Conservation (phyloP, 2,329 filamentous ascomycete genomes). For the Colletotrichum navitas region DNA sequence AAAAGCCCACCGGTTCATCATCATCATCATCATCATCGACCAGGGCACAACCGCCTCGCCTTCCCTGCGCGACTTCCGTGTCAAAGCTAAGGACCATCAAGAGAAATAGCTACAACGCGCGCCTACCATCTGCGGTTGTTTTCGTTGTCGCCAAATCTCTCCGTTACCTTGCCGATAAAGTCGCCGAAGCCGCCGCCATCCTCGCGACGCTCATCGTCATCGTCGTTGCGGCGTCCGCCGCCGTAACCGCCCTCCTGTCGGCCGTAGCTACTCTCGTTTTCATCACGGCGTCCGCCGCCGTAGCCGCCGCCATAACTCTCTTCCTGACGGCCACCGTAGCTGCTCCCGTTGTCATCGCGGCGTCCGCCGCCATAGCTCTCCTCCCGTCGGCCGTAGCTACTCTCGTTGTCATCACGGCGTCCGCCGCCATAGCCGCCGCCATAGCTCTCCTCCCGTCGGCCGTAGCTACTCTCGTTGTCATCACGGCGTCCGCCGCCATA, state of each 20-base stretch:
- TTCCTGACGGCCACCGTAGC: slow-evolving; percentile 42
- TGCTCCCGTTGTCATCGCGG: slow-evolving; percentile 44
- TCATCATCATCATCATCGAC: slow-evolving; percentile 25
- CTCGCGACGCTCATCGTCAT: slow-evolving; percentile 38
- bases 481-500: slow-evolving; percentile 44
- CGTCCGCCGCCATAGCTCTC: slow-evolving; percentile 31
- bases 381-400: slow-evolving; percentile 43
- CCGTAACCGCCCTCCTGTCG: slow-evolving; percentile 44
- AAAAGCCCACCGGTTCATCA: neutral
- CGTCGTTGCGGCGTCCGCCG: slow-evolving; percentile 41
- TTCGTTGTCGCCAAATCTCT: slow-evolving; percentile 40
- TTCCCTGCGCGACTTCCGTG: neutral
- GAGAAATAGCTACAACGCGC: slow-evolving; percentile 5
- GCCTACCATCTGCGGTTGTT: slow-evolving; percentile 41
- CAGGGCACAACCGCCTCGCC: neutral
- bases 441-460: slow-evolving; percentile 43
- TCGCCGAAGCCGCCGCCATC: slow-evolving; percentile 42
- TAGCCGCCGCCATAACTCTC: slow-evolving; percentile 43
- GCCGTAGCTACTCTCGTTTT: slow-evolving; percentile 43
- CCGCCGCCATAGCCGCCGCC: slow-evolving; percentile 45
- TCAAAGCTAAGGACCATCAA: neutral
- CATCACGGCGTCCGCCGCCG: slow-evolving; percentile 43
- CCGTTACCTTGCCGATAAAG: slow-evolving; percentile 44
- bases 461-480: slow-evolving; percentile 42
- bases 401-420: slow-evolving; percentile 43